phyloP scores from a whole-genome alignment of 768 basidiomycete species.

The Flagelloscypha sp. region DNA sequence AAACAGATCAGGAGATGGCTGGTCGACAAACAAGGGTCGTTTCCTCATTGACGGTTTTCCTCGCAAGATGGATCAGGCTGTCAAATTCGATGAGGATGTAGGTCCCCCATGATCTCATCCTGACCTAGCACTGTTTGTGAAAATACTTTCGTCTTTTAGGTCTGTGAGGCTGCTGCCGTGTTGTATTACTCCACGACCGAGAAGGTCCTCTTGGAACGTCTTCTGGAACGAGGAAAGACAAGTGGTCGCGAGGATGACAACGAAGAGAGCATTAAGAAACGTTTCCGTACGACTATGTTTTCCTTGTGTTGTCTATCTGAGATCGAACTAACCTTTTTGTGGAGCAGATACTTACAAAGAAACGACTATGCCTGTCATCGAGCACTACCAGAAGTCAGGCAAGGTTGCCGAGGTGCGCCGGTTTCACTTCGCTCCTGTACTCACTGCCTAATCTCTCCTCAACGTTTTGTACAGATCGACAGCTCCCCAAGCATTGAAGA shows the following conservation, averaged over 20 bases:
- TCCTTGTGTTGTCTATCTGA: not conserved
- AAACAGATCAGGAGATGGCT: constrained; percentile 38
- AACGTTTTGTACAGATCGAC: constrained; percentile 43
- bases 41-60: constrained; percentile 98
- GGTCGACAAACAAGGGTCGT: constrained; percentile 66
- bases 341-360: constrained; percentile 69
- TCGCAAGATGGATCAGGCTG: constrained; percentile 96
- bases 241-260: constrained; percentile 97
- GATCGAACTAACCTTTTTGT: not conserved
- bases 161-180: constrained; percentile 72
- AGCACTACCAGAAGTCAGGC: constrained; percentile 56
- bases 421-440: not conserved
- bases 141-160: constrained; percentile 31
- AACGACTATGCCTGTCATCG: constrained; percentile 89
- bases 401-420: constrained; percentile 74
- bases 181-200: constrained; percentile 86
- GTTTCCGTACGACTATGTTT: constrained; percentile 61
- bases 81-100: constrained; percentile 83
- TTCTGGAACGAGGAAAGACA: constrained; percentile 87
- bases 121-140: not conserved
- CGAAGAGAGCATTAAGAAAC: constrained; percentile 86
- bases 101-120: constrained; percentile 12
- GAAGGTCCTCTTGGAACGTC: constrained; percentile 75
- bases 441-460: constrained; percentile 1
- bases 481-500: constrained; percentile 60